Evolutionary conservation across 371 early-diverging fungal genomes (phyloP), one percentile per base, ranked within the genome.

Genomic region (Nematocida displodere): DNA sequence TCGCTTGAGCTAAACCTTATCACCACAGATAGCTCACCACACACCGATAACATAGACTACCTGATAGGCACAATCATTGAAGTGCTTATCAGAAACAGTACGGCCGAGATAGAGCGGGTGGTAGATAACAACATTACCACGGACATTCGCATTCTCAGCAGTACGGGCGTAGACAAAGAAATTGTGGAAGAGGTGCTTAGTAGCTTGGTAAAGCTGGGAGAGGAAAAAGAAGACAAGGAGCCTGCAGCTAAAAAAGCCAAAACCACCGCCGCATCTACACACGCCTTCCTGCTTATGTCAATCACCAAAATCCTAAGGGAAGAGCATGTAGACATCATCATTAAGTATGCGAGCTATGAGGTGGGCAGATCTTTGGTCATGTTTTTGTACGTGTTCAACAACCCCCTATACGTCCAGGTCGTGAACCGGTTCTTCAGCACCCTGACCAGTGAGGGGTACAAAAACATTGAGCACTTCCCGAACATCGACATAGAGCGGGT

Each of bases 161-260:
- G 7, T n/a, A 44, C 53, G 44, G 22, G 39, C n/a, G 2, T 20
- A 20, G 48, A 46, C 54, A 40, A 31, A 40, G 68, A 58, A n/a
- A 37, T 58, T 36, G 36, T 67, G 24, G 68, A 67, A 47, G 68
- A 67, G 31, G 46, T 67, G 8, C 49, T 67, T 15, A 28, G 39
- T 1, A 56, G 39, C 24, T 5, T 67, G 3, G 2, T 48, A 47
- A 22, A 59, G 24, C 34, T 67, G 22, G 28, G 44, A 29, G 39
- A 31, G 22, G 55, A 44, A 31, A 58, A 67, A n/a, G 37, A 8
- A 39, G 42, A 44, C 33, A 2, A 58, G 39, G n/a, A 42, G 15
- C 24, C 11, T 44, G 42, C 8, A n/a, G n/a, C n/a, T n/a, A n/a
- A n/a, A n/a, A n/a, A n/a, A n/a, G n/a, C n/a, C n/a, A n/a, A n/a